phyloP scores from a whole-genome alignment of 2,329 filamentous ascomycete genomes.

The Stemphylium lycopersici region DNA sequence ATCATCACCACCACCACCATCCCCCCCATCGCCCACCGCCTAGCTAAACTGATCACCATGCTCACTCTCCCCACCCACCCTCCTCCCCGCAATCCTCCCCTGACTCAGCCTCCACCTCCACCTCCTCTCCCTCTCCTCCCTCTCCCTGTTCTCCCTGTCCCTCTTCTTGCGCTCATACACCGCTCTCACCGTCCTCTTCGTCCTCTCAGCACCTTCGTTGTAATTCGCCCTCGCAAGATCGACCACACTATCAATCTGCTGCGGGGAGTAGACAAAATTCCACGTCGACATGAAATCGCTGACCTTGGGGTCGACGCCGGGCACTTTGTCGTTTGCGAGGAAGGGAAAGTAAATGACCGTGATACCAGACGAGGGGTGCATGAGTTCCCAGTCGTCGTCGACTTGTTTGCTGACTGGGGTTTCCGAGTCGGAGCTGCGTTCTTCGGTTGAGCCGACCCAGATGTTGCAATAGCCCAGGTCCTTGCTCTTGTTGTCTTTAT shows the following conservation, averaged over 20 bases:
- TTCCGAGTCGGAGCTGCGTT: conserved; percentile 65
- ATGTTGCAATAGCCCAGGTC: conserved; percentile 88
- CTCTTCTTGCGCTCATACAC: conserved; percentile 93
- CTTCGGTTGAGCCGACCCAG: conserved; percentile 87
- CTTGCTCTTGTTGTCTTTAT: conserved; percentile 37
- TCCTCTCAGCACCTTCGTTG: conserved; percentile 77
- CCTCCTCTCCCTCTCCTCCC: conserved; percentile 46
- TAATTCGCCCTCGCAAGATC: conserved; percentile 86
- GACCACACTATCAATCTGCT: conserved; percentile 86
- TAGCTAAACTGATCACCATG: conserved; percentile 68
- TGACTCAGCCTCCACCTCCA: conserved; percentile 52
- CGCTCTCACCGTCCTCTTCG: conserved; percentile 77
- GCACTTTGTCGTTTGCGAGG: conserved; percentile 78
- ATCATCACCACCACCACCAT: neutral
- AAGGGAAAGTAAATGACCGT: conserved; percentile 91
- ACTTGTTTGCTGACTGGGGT: conserved; percentile 61
- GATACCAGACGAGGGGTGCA: conserved; percentile 80
- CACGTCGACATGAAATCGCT: conserved; percentile 92
- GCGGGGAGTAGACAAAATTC: conserved; percentile 96
- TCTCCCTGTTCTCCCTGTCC: conserved; percentile 62
- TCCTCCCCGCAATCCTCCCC: conserved; percentile 59
- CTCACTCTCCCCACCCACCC: conserved; percentile 62
- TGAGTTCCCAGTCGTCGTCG: conserved; percentile 69
- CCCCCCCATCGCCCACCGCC: neutral
- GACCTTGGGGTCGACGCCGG: conserved; percentile 80